Base-by-base conservation (phyloP, 1,139 yeast species). In the Blastobotrys apis region DNA sequence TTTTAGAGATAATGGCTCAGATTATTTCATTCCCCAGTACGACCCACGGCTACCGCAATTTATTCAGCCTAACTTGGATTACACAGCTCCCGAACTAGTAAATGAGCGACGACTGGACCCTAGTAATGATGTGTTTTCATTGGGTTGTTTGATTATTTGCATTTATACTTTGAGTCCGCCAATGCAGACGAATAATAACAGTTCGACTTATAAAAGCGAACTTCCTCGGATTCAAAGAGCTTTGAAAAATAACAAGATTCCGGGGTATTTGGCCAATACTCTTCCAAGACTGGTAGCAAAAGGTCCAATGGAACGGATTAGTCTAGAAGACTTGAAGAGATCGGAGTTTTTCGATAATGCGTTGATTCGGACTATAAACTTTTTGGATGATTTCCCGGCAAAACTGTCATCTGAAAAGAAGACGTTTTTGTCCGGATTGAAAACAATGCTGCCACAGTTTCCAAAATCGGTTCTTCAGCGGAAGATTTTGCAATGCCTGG, bases 371-470 rank as follows among this genome's bases (percentile, higher is more conserved):
- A 83, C 95, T 2, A 74, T 92, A 71, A 78, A 84, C 64, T 83
- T 84, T 57, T 65, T 92, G 40, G 97, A 90, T 60, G 94, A 86
- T 49, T 81, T 86, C 52, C 78, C 90, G 6, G 86, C 95, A 1
- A 83, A 85, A 53, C 66, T 81, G 1, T 67, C 72, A 2, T 75
- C 76, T 12, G 97, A 90, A 48, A 84, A 83, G 56, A 64, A 76
- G 31, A 71, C 80, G 0, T 88, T 87, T 60, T 69, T 90, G 56
- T 72, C 74, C 47, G 90, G 90, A 0, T 68, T 90, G 43, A 66
- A 76, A 12, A 66, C 69, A 13, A 71, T 84, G 31, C 66, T 87
- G 34, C 71, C 74, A 4, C 80, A 80, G 52, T 86, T 88, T 57
- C 97, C 97, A 1, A 68, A 74, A 20, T 68, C 77, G 4, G 76